phyloP scores from a whole-genome alignment of 176 grass and related monocot species.

The Paspalum notatum region DNA sequence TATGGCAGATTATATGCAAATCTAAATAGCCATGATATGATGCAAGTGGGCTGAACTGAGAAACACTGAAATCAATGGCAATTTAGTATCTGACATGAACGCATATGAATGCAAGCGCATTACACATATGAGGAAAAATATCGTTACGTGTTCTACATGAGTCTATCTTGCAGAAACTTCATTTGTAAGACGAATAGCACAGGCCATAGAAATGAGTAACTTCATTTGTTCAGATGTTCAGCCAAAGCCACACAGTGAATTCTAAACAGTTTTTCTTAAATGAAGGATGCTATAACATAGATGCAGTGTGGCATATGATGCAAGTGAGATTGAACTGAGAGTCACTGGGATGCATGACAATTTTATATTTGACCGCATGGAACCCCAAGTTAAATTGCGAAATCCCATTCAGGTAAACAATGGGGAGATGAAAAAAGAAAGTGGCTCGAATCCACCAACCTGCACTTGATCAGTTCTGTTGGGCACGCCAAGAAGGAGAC shows the following conservation, averaged over 20 bases:
- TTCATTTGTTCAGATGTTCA: not conserved
- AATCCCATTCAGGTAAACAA: not conserved
- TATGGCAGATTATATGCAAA: too few relatives aligned
- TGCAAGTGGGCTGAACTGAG: not conserved
- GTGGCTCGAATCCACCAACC: constrained; percentile 30
- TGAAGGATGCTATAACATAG: not conserved
- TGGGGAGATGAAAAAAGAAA: not conserved
- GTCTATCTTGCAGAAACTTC: not conserved
- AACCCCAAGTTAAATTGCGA: too few relatives aligned
- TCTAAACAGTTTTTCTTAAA: not conserved
- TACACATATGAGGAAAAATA: not conserved
- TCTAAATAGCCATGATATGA: not conserved
- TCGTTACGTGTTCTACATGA: not conserved
- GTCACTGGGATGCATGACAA: not conserved
- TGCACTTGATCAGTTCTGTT: constrained; percentile 97
- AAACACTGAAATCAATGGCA: not conserved
- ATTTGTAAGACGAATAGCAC: not conserved
- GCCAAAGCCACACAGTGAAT: not conserved
- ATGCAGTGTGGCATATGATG: not conserved
- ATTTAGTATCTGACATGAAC: not conserved
- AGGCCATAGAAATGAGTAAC: not conserved
- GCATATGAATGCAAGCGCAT: not conserved
- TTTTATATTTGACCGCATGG: not conserved
- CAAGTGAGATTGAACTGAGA: not conserved
- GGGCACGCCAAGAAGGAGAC: constrained; percentile 87